A percentile compares a stretch with the other conserved stretches of the same genome.
These are phyloP conservation scores for Paspalum notatum DNA, from an alignment of 176 grass and related monocot genomes.

Conservation along the genomic window DNA sequence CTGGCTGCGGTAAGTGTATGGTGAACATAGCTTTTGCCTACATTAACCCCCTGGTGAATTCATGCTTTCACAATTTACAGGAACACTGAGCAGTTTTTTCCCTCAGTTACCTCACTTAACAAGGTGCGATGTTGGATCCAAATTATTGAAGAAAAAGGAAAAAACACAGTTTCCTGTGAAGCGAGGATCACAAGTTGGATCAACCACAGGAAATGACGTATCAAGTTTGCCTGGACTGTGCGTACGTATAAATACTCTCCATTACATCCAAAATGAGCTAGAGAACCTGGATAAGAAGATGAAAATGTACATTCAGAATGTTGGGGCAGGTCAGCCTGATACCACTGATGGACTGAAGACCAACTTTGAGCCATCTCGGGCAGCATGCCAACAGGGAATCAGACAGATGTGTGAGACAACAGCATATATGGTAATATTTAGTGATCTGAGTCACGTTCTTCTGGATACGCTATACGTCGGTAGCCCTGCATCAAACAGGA, in stretches of 20 bases:
- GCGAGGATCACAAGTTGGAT: constrained; percentile 74
- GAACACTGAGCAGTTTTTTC: constrained; percentile 57
- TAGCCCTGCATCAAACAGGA: constrained; percentile 58
- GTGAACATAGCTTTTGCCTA: neutral
- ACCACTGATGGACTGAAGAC: constrained; percentile 54
- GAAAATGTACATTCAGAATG: constrained; percentile 54
- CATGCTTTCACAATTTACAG: constrained; percentile 46
- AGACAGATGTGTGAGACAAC: constrained; percentile 71
- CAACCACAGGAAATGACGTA: constrained; percentile 45
- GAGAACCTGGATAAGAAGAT: constrained; percentile 67
- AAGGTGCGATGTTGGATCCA: constrained; percentile 86
- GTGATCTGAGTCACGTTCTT: constrained; percentile 72
- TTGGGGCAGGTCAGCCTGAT: constrained; percentile 52
- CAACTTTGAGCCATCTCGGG: constrained; percentile 61
- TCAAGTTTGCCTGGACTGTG: constrained; percentile 69
- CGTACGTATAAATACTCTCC: constrained; percentile 71
- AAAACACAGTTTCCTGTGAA: constrained; percentile 57
- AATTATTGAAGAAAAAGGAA: constrained; percentile 87
- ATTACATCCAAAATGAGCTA: constrained; percentile 66
- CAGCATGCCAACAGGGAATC: constrained; percentile 68
- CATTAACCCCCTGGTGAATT: constrained; percentile 19
- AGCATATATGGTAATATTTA: constrained; percentile 78
- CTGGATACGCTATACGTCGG: constrained; percentile 73
- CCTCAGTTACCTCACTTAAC: constrained; percentile 80
- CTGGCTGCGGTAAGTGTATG: constrained; percentile 68